Evolutionary conservation across 257 asterid genomes (phyloP), one percentile per base, ranked within the genome.

Genomic region (Cinchona pubescens): DNA sequence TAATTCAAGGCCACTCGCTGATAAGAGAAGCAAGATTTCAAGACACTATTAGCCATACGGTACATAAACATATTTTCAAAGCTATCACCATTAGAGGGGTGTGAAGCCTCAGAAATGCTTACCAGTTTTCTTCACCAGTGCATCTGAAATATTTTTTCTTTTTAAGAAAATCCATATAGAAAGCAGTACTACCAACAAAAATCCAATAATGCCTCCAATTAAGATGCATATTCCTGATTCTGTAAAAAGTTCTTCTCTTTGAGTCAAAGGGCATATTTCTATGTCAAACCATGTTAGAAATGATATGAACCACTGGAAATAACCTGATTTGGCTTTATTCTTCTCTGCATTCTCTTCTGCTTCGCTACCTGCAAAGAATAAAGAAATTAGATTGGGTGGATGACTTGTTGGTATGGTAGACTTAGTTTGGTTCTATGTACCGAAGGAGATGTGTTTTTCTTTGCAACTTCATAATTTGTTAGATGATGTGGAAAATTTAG

Each of bases 41-140:
- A 45, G 27, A 19, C 23, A 30, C 62, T 13, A 48, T 15, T 13
- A 15, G 19, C 13, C 3, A 48, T 48, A 1, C 7, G 16, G 16
- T 13, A 48, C 53, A 48, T 1, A 48, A 48, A 48, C 53, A 48
- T 13, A 48, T 48, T 4, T 12, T 48, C 53, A 13, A 13, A 13
- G 53, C 53, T n/a, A 62, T 3, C 10, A 16, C 30, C 46, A 32
- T 27, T 12, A 5, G 38, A 19, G 27, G 51, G 23, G 7, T 67
- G 32, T 67, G 65, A 38, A 71, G 78, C 13, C 30, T 65, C 21
- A 10, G 29, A 43, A 49, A 23, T 18, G 10, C 53, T 46, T 69
- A 74, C 79, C 79, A 16, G 59, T 29, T 60, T 73, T 79, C 71
- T 79, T 66, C 35, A 34, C 45, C 32, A 29, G 60, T 18, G 48